A percentile compares a stretch with the other conserved stretches of the same genome.
Conservation (phyloP, 371 early-diverging fungal species). For the Mortierella sp. region DNA sequence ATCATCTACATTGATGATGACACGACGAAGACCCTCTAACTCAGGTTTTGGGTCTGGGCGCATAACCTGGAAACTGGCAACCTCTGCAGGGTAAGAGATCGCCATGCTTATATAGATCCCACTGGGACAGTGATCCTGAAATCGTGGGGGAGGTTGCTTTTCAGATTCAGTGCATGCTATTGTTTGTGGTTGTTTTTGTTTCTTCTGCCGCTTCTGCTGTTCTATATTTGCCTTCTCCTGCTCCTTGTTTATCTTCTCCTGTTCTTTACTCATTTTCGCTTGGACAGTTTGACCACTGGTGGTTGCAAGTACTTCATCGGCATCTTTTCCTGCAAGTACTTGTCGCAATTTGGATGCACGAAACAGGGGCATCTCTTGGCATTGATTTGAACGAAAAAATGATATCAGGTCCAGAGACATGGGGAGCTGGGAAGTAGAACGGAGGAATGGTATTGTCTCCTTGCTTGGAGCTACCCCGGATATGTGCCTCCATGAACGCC, state of each 20-base stretch:
- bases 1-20: constrained; percentile 18
- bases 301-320: constrained; percentile 27
- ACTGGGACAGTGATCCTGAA: constrained; percentile 31
- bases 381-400: constrained; percentile 18
- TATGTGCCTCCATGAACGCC: neutral
- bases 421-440: constrained; percentile 38
- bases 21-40: constrained; percentile 14
- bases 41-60: constrained; percentile 17
- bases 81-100: constrained; percentile 32
- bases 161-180: neutral
- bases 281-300: constrained; percentile 17
- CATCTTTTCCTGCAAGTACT: constrained; percentile 13
- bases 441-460: constrained; percentile 23
- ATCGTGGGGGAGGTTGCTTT: constrained; percentile 7
- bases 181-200: neutral
- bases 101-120: constrained; percentile 28
- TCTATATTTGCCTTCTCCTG: constrained; percentile 14
- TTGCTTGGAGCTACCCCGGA: constrained; percentile 2
- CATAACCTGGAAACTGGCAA: constrained; percentile 14
- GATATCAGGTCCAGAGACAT: constrained; percentile 33
- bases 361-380: neutral
- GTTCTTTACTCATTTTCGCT: constrained; percentile 20
- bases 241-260: constrained; percentile 8
- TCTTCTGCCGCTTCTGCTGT: constrained; percentile 5
- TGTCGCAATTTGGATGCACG: constrained; percentile 14